phyloP scores from a whole-genome alignment of 2,329 filamentous ascomycete species.

The Neofusicoccum sp. region DNA sequence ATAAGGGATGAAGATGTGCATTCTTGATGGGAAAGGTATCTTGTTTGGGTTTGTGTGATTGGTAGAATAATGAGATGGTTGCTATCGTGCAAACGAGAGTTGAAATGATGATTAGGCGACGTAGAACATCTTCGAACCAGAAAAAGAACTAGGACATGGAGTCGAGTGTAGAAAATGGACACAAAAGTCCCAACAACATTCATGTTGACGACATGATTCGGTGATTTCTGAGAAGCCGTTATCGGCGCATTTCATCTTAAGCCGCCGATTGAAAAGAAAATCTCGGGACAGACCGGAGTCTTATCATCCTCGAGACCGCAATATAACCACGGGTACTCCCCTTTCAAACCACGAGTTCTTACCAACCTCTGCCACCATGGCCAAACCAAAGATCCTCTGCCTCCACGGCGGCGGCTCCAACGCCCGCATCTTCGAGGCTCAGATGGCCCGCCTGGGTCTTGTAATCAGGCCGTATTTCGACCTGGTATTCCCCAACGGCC shows the following conservation, averaged over 20 bases:
- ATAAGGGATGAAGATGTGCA: too few species aligned
- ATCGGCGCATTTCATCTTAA: slow-evolving; percentile 9
- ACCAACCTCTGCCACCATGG: not conserved
- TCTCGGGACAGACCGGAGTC: too few species aligned
- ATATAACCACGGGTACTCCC: not conserved
- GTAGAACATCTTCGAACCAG: too few species aligned
- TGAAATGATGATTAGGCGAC: too few species aligned
- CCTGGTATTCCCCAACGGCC: slow-evolving; percentile 72
- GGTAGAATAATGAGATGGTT: too few species aligned
- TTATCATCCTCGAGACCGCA: too few species aligned
- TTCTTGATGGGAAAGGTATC: too few species aligned
- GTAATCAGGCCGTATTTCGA: slow-evolving; percentile 61
- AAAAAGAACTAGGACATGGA: too few species aligned
- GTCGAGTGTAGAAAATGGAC: too few species aligned
- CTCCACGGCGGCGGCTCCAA: slow-evolving; percentile 42
- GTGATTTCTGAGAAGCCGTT: not conserved
- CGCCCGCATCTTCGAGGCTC: slow-evolving; percentile 35
- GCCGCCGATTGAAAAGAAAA: not conserved
- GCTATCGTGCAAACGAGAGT: too few species aligned
- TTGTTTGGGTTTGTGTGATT: too few species aligned
- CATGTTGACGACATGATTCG: not conserved
- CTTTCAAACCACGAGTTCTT: not conserved
- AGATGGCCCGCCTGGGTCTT: slow-evolving; percentile 34
- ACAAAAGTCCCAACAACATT: too few species aligned
- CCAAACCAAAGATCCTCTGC: slow-evolving; percentile 27